Conservation (phyloP, 108 stramenopile species). For the Cylindrotheca closterium region DNA sequence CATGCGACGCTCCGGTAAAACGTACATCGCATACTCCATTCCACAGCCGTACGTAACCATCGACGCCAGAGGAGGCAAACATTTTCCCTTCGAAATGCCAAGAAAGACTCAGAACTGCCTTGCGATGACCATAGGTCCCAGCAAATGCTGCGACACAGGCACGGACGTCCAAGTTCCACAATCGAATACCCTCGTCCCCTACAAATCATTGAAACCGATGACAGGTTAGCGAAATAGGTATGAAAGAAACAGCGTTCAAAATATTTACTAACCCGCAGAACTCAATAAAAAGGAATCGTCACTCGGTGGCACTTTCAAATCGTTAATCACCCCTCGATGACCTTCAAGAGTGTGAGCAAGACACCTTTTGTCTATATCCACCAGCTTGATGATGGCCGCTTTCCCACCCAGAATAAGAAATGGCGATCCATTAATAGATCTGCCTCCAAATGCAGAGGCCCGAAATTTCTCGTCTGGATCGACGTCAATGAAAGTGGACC, state of each 20-base stretch:
- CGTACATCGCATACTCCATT: conserved; percentile 9
- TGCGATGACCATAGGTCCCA: conserved; percentile 78
- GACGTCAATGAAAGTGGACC: conserved; percentile 51
- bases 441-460: conserved; percentile 66
- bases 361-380: conserved; percentile 46
- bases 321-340: conserved; percentile 69
- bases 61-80: conserved; percentile 73
- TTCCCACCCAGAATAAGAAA: conserved; percentile 63
- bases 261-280: too few relatives aligned
- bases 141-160: conserved; percentile 76
- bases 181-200: conserved; percentile 68
- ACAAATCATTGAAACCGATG: too few relatives aligned
- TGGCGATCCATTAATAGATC: conserved; percentile 50
- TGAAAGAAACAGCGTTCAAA: too few relatives aligned
- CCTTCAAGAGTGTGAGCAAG: conserved; percentile 51
- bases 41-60: conserved; percentile 43
- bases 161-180: conserved; percentile 79
- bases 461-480: conserved; percentile 61
- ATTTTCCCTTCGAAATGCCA: conserved; percentile 71
- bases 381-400: conserved; percentile 58
- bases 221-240: too few relatives aligned
- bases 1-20: conserved; percentile 14
- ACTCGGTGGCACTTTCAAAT: conserved; percentile 56
- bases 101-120: conserved; percentile 62
- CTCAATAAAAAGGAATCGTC: conserved; percentile 64